Base-by-base conservation (phyloP, 2,329 filamentous ascomycete species). In the Penicillium crustosum region DNA sequence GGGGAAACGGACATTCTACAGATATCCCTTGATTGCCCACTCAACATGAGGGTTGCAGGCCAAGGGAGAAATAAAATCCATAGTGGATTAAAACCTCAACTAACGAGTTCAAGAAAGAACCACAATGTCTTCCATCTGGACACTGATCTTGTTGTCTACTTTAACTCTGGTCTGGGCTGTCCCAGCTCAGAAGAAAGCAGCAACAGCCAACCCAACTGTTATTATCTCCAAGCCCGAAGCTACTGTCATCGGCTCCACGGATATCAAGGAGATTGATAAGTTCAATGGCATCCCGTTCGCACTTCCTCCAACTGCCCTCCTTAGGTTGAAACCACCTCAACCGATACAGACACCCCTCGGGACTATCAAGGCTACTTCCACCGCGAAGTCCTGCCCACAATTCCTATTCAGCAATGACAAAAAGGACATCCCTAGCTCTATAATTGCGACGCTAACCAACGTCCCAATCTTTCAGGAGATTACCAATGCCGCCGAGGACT, bases 261-360 rank as follows among this genome's bases (percentile, higher is more conserved):
- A 72, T 2, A 66, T 48, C 2, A 48, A 70, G 3, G 73, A 75
- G 27, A 80, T 91, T 21, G 89, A 93, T 57, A 83, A 79, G 27
- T 93, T 90, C 77, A 85, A 83, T 55, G 89, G 87, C 23, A 90
- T 94, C 55, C 90, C 89, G 3, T 94, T 86, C 68, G 89, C 89
- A 2, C 79, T 90, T 60, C 82, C 89, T 1, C 90, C 90, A 0
- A 80, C 83, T 0, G 89, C 87, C 0, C 71, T 79, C 3, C 77
- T 91, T 25, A 86, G 90, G 17, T 81, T 94, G 35, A 87, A 83
- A 68, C 87, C 88, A 7, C 90, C 90, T 0, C 81, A 86, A 67
- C 78, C 82, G 8, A 75, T 90, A 17, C 84, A 80, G 7, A 74
- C 77, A 5, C 66, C 79, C 0, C 73, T 90, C 0, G 89, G 88